Percentiles rank a stretch among this genome's conserved stretches.
Conservation (phyloP, 73 alveolate species). For the Symbiodinium natans region DNA sequence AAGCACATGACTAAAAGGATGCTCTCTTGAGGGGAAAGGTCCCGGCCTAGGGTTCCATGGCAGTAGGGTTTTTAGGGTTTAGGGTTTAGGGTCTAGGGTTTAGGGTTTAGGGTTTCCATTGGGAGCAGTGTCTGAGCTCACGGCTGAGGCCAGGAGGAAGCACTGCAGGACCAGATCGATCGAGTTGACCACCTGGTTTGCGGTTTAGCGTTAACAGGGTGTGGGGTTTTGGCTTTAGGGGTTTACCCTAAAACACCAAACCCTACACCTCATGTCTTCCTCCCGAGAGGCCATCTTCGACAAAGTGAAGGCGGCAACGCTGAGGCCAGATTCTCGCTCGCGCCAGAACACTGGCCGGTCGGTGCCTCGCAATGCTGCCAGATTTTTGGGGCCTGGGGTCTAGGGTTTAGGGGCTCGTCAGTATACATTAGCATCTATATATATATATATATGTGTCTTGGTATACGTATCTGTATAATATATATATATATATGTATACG, state of each 20-base stretch:
- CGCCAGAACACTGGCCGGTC: constrained; percentile 91
- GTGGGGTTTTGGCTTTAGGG: neutral
- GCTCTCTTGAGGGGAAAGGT: too few species aligned
- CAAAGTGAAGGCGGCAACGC: constrained; percentile 69
- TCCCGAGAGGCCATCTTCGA: constrained; percentile 34
- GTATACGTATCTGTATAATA: too few species aligned
- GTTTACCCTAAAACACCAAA: neutral
- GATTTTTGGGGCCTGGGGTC: too few species aligned
- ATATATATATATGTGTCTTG: too few species aligned
- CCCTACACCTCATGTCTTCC: neutral
- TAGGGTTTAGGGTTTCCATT: too few species aligned
- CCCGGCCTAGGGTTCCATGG: too few species aligned
- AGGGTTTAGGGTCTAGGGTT: too few species aligned
- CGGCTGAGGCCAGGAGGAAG: constrained; percentile 52
- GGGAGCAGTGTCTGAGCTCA: neutral
- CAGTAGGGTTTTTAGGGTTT: too few species aligned
- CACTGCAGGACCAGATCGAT: constrained; percentile 79
- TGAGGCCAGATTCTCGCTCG: constrained; percentile 78
- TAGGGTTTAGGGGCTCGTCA: too few species aligned
- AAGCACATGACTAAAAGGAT: too few species aligned
- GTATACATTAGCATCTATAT: too few species aligned
- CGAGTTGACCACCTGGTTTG: constrained; percentile 34
- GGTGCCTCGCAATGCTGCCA: constrained; percentile 26
- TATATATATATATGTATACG: too few species aligned
- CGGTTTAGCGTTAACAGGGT: neutral